Evolutionary conservation across 805 yeast genomes (phyloP), one percentile per base, ranked within the genome.

Genomic region (Teunomyces pallodes): DNA sequence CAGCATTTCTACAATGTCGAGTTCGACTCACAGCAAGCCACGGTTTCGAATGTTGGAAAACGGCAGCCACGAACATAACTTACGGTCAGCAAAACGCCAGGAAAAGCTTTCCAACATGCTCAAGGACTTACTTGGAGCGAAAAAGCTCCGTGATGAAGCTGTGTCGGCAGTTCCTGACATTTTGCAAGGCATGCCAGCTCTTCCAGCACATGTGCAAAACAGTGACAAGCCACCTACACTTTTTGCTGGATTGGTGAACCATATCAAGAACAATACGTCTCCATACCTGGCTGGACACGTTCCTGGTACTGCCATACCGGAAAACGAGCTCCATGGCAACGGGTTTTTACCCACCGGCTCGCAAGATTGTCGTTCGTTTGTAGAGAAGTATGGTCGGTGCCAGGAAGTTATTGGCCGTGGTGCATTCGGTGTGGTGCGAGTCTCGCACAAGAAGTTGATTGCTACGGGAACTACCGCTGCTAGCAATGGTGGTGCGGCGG

Each of bases 331-430:
- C 5, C 42, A 30, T 13, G 36, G 36, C 3, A 27, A 24, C 4
- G 16, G 38, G 9, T 28, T 16, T 17, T 28, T 29, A 20, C 28
- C 31, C 5, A 24, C 28, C 1, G n/a, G 32, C 5, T 32, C 20
- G 45, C 44, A 45, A 47, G 81, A 75, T 58, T 60, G 71, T 31
- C 60, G 82, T 42, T 81, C 91, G 8, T 86, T 92, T 64, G 86
- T 83, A 7, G 91, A 90, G 57, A 87, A 91, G 63, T 92, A 92
- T 65, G 99, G 99, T 38, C 79, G 87, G 45, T 92, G 98, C 65
- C 96, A 90, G 67, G 98, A 92, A 64, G 88, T 91, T 42, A 81
- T 94, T 53, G 99, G 99, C 24, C 80, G 87, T 45, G 98, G 98
- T 16, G 84, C 97, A 0, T 92, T 87, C 72, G 99, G 99, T 14